Evolutionary conservation across 345 rosid species (phyloP).

Genomic region (Laguncularia racemosa): DNA sequence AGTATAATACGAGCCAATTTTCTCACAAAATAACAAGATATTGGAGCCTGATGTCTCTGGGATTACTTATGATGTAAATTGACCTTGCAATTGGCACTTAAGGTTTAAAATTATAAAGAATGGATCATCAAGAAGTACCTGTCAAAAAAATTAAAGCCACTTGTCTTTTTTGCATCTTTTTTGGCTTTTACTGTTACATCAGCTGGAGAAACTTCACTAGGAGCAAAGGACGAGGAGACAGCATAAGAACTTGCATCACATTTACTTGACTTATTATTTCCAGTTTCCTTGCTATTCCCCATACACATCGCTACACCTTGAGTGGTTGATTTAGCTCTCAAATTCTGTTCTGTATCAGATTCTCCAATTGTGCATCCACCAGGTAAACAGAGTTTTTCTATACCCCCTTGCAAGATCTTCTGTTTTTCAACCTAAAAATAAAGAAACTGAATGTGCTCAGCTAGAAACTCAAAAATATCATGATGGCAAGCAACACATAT

Average conservation of each 20-base stretch:
- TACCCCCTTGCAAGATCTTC: slow-evolving; percentile 67
- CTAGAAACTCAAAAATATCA: no score
- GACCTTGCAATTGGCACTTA: neutral
- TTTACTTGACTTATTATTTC: slow-evolving; percentile 18
- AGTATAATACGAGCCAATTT: no score
- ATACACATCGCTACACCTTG: slow-evolving; percentile 6
- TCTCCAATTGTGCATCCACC: slow-evolving; percentile 31
- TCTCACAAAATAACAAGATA: no score
- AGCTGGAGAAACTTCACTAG: slow-evolving; percentile 18
- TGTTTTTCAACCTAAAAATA: slow-evolving; percentile 71
- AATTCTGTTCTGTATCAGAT: slow-evolving; percentile 7
- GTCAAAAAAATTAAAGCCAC: slow-evolving; percentile 58
- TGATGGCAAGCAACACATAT: no score
- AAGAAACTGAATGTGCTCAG: no score
- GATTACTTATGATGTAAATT: neutral
- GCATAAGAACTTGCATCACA: slow-evolving; percentile 20
- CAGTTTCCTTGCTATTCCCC: slow-evolving; percentile 8
- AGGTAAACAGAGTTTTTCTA: slow-evolving; percentile 28
- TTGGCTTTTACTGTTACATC: slow-evolving; percentile 20
- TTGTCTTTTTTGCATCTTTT: slow-evolving; percentile 38
- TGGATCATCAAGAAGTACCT: slow-evolving; percentile 34
- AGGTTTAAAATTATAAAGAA: neutral
- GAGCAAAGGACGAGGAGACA: slow-evolving; percentile 22
- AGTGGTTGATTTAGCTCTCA: slow-evolving; percentile 8
- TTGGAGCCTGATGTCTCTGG: no score